phyloP scores from a whole-genome alignment of 805 yeast species.

The Starmerella geochares region DNA sequence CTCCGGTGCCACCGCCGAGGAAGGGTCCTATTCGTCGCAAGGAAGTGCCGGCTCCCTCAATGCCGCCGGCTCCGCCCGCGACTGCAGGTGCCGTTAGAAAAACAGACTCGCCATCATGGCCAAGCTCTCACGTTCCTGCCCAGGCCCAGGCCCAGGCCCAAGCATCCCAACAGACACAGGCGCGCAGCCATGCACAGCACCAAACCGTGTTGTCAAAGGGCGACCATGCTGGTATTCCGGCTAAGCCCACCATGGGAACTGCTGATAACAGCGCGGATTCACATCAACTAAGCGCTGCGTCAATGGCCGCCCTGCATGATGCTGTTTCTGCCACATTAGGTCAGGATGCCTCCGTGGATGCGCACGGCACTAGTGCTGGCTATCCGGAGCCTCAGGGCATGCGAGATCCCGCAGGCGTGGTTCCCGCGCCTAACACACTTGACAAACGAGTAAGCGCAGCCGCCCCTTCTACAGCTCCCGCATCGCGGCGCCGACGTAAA shows the following conservation, averaged over 20 bases:
- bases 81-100: background rate
- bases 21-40: conserved; percentile 22
- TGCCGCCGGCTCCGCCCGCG: background rate
- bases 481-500: conserved; percentile 24
- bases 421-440: background rate
- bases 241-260: too few species aligned
- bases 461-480: background rate
- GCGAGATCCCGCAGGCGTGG: background rate
- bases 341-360: background rate
- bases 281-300: background rate
- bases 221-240: too few species aligned
- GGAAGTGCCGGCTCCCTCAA: conserved; percentile 15
- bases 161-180: too few species aligned
- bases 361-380: background rate
- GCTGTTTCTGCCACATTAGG: background rate
- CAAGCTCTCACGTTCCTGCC: background rate
- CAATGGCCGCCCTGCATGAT: background rate
- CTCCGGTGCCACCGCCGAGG: conserved; percentile 11
- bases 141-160: background rate
- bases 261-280: background rate
- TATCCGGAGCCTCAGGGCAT: background rate
- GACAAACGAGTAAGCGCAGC: conserved; percentile 2
- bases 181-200: too few species aligned
- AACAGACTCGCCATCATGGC: background rate
- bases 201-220: background rate